Base-by-base conservation (phyloP, 202 grass and related monocot species). In the Schoenoplectus tabernaemontani region DNA sequence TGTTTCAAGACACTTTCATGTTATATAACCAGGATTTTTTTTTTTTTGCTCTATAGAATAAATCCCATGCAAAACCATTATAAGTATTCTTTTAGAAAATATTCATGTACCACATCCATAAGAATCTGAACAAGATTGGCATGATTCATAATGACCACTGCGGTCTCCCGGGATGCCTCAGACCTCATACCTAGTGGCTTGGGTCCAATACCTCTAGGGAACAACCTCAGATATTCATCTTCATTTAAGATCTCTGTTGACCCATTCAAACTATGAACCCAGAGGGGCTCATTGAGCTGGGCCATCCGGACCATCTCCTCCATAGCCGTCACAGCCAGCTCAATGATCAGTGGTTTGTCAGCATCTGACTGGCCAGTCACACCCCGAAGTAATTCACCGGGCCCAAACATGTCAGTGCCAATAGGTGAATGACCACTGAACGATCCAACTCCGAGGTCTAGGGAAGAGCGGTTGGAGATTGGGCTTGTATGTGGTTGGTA, bases 311-410 rank as follows among this genome's bases (percentile, higher is more conserved):
- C 70, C 39, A 98, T 79, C 82, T 98, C 96, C 64, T 95, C 96
- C 91, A 98, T 95, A 9, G 89, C 96, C 0, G 89, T 88, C 53
- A 98, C 96, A 0, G 96, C 96, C 7, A 98, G 88, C 82, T 98
- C 96, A 10, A 98, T 84, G 44, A 98, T 89, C 69, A 88, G 46
- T 9, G 90, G 82, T 85, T 89, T 95, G 56, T 98, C 91, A 0
- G 90, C 81, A 64, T 89, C 96, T 0, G 80, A 64, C 47, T 78
- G 10, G 33, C 85, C 36, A 4, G 77, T 23, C 42, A 87, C 19
- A 39, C 76, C 76, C 81, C 86, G 54, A 8, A 79, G 57, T 12
- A 86, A 53, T 26, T 82, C 89, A 4, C 84, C 84, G 0, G 88
- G 84, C 28, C 86, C 66, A 66, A 83, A 87, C 1, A 51, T 62